phyloP scores from a whole-genome alignment of 345 rosid species.

The Lepidium sativum region DNA sequence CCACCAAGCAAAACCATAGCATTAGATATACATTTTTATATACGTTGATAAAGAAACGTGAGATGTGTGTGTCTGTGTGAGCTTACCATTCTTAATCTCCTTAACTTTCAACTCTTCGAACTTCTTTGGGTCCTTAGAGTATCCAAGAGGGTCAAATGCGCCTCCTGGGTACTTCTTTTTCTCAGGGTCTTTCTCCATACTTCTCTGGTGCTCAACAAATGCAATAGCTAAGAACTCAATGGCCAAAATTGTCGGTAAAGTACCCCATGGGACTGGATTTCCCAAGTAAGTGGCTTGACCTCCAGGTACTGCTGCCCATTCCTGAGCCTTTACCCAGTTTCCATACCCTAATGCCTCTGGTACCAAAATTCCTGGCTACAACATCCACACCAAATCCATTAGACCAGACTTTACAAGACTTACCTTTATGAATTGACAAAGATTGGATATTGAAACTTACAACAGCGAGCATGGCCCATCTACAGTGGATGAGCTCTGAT shows the following conservation, averaged over 20 bases:
- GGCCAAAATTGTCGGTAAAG: conserved; percentile 72
- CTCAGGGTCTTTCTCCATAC: conserved; percentile 96
- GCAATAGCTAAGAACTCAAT: conserved; percentile 83
- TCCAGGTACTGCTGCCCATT: conserved; percentile 93
- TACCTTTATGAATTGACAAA: background rate
- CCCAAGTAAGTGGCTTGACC: conserved; percentile 98
- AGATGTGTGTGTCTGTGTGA: background rate
- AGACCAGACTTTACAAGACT: background rate
- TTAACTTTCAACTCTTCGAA: conserved; percentile 85
- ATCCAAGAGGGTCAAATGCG: conserved; percentile 93
- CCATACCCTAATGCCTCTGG: conserved; percentile 93
- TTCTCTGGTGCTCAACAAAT: conserved; percentile 95
- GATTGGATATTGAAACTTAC: conserved; percentile 40
- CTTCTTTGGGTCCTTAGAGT: conserved; percentile 91
- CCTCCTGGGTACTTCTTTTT: conserved; percentile 98
- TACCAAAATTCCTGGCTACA: conserved; percentile 81
- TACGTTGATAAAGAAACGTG: background rate
- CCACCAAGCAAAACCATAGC: background rate
- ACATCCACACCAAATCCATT: conserved; percentile 11
- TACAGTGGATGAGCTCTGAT: conserved; percentile 90
- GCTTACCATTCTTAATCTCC: conserved; percentile 83
- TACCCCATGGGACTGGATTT: conserved; percentile 96
- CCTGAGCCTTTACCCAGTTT: conserved; percentile 99
- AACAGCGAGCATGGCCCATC: conserved; percentile 99
- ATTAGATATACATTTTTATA: background rate